Percentiles rank a stretch among this genome's conserved stretches.
These are phyloP conservation scores for Phenoliferia sp. DNA, from an alignment of 1,284 basidiomycete genomes.

Conservation along the genomic window DNA sequence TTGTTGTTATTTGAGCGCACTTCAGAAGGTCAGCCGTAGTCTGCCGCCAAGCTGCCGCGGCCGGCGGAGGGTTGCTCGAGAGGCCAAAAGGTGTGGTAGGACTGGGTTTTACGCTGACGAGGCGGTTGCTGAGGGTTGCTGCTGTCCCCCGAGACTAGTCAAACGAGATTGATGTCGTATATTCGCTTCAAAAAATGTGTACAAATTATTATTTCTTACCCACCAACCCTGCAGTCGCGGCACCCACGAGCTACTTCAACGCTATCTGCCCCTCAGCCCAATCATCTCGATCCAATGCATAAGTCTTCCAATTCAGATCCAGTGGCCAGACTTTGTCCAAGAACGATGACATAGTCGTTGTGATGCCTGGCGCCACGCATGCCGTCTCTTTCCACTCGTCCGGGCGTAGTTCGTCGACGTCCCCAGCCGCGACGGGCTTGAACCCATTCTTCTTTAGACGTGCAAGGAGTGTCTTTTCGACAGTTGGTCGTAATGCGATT, in stretches of 20 bases:
- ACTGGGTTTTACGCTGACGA: too few relatives aligned
- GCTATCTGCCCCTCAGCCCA: not conserved
- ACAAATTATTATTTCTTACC: too few relatives aligned
- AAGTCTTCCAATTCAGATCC: conserved; percentile 13
- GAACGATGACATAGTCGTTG: not conserved
- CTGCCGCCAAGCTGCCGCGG: too few relatives aligned
- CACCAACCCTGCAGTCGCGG: too few relatives aligned
- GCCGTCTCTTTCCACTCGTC: not conserved
- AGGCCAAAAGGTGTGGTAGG: too few relatives aligned
- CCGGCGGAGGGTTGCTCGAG: too few relatives aligned
- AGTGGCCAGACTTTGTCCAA: conserved; percentile 24
- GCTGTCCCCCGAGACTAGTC: too few relatives aligned
- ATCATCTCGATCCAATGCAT: conserved; percentile 9
- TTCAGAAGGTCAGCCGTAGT: too few relatives aligned
- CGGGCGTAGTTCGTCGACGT: conserved; percentile 13
- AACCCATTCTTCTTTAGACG: conserved; percentile 16
- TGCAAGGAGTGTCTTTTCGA: conserved; percentile 2
- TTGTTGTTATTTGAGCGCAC: too few relatives aligned
- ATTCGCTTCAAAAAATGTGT: too few relatives aligned
- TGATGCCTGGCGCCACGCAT: not conserved
- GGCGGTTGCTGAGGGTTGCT: too few relatives aligned
- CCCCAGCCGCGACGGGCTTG: conserved; percentile 10
- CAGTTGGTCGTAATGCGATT: conserved; percentile 15
- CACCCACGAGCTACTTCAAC: not conserved
- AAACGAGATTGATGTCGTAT: too few relatives aligned